Evolutionary conservation across 495 filamentous ascomycete genomes (phyloP), one percentile per base, ranked within the genome.

Genomic region (Podospora pseudoanserina): DNA sequence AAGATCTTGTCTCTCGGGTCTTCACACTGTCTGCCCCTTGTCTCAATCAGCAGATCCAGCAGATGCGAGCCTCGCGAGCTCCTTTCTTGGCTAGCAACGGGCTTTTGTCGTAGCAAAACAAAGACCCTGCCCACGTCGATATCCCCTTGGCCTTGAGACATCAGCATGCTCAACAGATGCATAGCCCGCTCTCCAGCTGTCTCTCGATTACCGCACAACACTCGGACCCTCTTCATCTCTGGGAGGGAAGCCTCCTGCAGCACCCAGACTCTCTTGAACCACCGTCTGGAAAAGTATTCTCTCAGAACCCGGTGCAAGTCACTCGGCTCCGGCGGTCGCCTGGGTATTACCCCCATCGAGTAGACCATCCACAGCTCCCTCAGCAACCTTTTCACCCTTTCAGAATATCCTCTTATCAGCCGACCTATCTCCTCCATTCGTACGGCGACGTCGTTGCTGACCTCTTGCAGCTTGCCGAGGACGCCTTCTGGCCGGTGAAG

Each of bases 1-100:
- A 66, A 72, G 5, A 74, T 69, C 54, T 65, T 68, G 56, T 74
- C 72, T 28, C 70, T 66, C 18, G 70, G 72, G 44, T 74, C 72
- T 3, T 68, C 34, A 16, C 60, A 64, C 28, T 67, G 27, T 4
- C 39, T 39, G 15, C 27, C 6, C 20, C 16, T 30, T 3, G 62
- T 68, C 23, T 54, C 61, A 39, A 71, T 28, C 32, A 67, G 57
- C 15, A 70, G 18, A 15, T 69, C 69, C 30, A 73, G 49, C 5
- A 69, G 62, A 56, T 44, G 65, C 65, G 13, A 20, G 63, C 32
- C 13, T 34, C 30, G 5, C 28, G 3, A 23, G 4, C 15, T 20
- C 6, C 19, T 39, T 11, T 2, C 56, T 27, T 58, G 23, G 19
- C 18, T 20, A 39, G 15, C 55, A 20, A 49, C 15, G 39, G 39